A percentile compares a stretch with the other conserved stretches of the same genome.
Evolutionary conservation across 2,329 filamentous ascomycete genomes (phyloP).

Genomic region (Neonectria sp.): DNA sequence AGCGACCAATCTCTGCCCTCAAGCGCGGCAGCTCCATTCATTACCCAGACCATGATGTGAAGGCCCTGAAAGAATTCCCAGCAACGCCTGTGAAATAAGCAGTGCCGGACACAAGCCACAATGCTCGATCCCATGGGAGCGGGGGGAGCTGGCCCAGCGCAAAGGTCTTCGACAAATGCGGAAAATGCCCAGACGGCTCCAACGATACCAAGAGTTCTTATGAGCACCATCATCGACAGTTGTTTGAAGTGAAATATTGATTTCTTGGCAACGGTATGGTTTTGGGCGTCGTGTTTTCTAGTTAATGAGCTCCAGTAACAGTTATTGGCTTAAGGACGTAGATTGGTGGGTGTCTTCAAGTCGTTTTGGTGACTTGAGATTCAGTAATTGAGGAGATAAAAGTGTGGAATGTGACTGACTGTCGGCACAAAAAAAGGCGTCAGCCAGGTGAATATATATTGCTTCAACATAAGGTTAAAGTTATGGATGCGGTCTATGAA

Average conservation of each 20-base stretch:
- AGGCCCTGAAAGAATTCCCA: not conserved
- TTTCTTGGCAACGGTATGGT: not conserved
- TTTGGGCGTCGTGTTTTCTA: not conserved
- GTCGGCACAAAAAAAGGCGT: too few species aligned
- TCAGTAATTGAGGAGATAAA: not conserved
- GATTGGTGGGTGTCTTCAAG: not conserved
- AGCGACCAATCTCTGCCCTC: too few species aligned
- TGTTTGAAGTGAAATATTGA: not conserved
- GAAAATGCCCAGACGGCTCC: not conserved
- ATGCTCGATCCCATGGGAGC: not conserved
- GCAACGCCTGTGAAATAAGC: not conserved
- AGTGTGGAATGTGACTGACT: not conserved
- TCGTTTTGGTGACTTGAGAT: not conserved
- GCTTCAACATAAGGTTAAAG: not conserved
- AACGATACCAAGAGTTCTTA: not conserved
- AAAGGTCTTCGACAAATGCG: not conserved
- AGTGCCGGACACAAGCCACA: not conserved
- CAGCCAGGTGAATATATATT: not conserved
- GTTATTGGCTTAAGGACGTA: not conserved
- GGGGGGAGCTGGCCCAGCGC: not conserved
- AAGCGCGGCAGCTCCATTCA: too few species aligned
- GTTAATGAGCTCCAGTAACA: too few species aligned
- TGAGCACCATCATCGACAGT: not conserved
- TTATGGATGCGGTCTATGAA: too few species aligned
- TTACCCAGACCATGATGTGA: not conserved